Evolutionary conservation across 2,329 filamentous ascomycete genomes (phyloP).

Genomic region (Thelonectria rubi): DNA sequence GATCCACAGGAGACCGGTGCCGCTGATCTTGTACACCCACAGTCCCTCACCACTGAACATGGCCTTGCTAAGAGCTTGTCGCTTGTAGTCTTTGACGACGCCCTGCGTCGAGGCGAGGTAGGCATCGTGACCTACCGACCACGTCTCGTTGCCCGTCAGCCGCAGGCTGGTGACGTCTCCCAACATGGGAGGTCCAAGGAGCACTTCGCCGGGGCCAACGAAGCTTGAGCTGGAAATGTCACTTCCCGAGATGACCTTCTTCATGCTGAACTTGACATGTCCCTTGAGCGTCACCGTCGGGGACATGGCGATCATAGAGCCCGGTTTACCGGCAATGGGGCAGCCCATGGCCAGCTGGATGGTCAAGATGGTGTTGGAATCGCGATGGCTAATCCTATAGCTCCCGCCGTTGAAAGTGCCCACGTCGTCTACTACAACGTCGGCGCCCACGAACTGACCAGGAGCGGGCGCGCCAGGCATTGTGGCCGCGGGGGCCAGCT

Average conservation of each 20-base stretch:
- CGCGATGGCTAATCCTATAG: constrained; percentile 91
- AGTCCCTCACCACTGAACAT: constrained; percentile 94
- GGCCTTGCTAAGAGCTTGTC: constrained; percentile 85
- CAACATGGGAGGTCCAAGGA: constrained; percentile 81
- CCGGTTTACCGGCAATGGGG: constrained; percentile 81
- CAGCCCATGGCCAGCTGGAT: constrained; percentile 90
- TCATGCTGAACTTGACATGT: constrained; percentile 83
- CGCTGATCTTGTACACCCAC: constrained; percentile 87
- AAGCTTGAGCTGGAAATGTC: constrained; percentile 82
- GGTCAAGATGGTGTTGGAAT: constrained; percentile 89
- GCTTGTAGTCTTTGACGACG: constrained; percentile 87
- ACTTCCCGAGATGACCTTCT: constrained; percentile 86
- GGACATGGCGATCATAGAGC: constrained; percentile 95
- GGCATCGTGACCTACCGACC: constrained; percentile 87
- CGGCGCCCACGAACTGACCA: constrained; percentile 70
- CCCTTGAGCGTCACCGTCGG: constrained; percentile 86
- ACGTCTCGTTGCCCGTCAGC: constrained; percentile 75
- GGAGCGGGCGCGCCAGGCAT: constrained; percentile 53
- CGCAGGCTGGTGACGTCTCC: constrained; percentile 88
- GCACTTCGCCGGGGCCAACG: constrained; percentile 89
- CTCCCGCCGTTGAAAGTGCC: constrained; percentile 98
- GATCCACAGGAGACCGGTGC: constrained; percentile 85
- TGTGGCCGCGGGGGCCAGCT: constrained; percentile 44
- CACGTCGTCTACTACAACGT: constrained; percentile 77
- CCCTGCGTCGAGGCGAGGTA: constrained; percentile 88